phyloP scores from a whole-genome alignment of 306 rosid genomes.

The Ormosia emarginata region DNA sequence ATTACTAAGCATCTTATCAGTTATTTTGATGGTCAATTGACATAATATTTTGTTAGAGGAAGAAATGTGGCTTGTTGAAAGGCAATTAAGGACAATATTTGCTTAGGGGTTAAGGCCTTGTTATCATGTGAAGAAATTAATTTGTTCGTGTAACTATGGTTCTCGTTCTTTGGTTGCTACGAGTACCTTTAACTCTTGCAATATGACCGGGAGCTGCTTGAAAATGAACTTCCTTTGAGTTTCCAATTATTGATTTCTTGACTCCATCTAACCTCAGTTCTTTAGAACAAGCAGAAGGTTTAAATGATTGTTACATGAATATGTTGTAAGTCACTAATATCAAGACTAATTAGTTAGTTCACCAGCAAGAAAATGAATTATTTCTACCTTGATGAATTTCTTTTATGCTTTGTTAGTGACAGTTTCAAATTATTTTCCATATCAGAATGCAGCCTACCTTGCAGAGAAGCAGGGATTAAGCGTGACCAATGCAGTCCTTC shows the following conservation, averaged over 20 bases:
- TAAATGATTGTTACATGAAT: not conserved
- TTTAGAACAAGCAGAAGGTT: not conserved
- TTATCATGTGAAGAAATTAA: not conserved
- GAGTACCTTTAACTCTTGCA: not conserved
- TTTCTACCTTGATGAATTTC: constrained; percentile 3
- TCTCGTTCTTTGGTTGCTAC: not conserved
- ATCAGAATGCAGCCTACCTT: constrained; percentile 86
- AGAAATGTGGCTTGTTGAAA: not conserved
- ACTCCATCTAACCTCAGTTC: not conserved
- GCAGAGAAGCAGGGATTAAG: constrained; percentile 43
- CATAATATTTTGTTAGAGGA: not conserved
- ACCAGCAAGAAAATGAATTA: not conserved
- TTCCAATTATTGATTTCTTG: not conserved
- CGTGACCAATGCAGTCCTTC: constrained; percentile 52
- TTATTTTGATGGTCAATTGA: not conserved
- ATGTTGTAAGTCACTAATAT: not conserved
- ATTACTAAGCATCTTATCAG: not conserved
- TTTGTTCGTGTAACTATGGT: not conserved
- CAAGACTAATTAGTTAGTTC: not conserved
- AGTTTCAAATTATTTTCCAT: not conserved
- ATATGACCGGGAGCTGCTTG: not conserved
- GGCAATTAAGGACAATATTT: not conserved
- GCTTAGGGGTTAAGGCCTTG: not conserved
- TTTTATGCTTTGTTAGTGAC: not conserved
- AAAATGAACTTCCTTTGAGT: not conserved